Evolutionary conservation across 225 moss, liverwort and hornwort genomes (phyloP).

Genomic region (Physcomitrellopsis africana): DNA sequence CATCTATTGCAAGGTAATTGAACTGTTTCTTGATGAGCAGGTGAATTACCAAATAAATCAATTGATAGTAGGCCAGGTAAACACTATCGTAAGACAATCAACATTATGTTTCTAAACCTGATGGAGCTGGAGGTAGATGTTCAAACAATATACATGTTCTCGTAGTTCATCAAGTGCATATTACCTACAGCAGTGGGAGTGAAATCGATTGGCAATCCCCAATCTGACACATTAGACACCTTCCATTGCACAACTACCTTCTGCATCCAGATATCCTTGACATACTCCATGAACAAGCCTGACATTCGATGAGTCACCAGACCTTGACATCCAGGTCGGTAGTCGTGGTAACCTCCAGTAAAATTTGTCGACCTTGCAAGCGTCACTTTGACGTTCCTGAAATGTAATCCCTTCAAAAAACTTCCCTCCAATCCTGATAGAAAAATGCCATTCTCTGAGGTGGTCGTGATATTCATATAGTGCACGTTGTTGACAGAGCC

Average conservation of each 20-base stretch:
- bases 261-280: slow-evolving; percentile 47
- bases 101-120: neutral
- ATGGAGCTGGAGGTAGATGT: neutral
- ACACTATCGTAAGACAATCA: neutral
- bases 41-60: neutral
- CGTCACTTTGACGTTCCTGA: slow-evolving; percentile 57
- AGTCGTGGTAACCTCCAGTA: slow-evolving; percentile 66
- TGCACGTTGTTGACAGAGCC: slow-evolving; percentile 62
- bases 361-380: slow-evolving; percentile 38
- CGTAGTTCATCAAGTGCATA: slow-evolving; percentile 43
- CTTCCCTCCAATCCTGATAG: slow-evolving; percentile 60
- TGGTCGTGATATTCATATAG: slow-evolving; percentile 71
- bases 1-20: neutral
- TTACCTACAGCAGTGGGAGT: slow-evolving; percentile 44
- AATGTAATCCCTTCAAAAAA: slow-evolving; percentile 45
- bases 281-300: slow-evolving; percentile 73
- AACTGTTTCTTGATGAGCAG: slow-evolving; percentile 8
- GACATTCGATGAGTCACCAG: slow-evolving; percentile 65
- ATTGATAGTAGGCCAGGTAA: neutral
- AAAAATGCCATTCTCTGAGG: slow-evolving; percentile 86
- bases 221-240: slow-evolving; percentile 35
- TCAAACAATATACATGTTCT: slow-evolving; percentile 2
- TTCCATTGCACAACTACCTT: slow-evolving; percentile 58
- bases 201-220: slow-evolving; percentile 72
- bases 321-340: slow-evolving; percentile 84